Evolutionary conservation across 768 basidiomycete species (phyloP), one percentile per base, ranked within the genome.

Genomic region (Russula sp.): DNA sequence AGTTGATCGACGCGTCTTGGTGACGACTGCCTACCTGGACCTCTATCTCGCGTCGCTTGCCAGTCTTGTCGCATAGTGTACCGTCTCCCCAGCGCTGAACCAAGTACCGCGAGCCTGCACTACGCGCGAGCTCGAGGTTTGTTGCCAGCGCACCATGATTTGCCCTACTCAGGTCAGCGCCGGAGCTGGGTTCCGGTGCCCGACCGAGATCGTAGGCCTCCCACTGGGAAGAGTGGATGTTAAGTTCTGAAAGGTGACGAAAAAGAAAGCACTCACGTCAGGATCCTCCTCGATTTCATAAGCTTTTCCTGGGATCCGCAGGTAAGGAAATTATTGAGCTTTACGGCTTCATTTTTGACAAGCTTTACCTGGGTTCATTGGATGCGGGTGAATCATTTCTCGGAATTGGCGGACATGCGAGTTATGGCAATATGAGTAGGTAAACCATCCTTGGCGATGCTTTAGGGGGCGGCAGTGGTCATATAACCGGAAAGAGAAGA

Each of bases 361-460:
- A 49, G 67, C 61, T 78, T 76, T 76, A 85, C 89, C 88, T 73
- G 86, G 75, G 65, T 81, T 78, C 67, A 84, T 82, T 53, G 83
- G 77, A 65, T 85, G 86, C 57, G 82, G 73, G 70, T 83, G 84
- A 66, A 77, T 71, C 61, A 88, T 77, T 73, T 94, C 93, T 74
- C 89, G 89, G 79, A 98, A 99, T 75, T 99, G 97, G 60, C 95
- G 87, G 64, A 98, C 93, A 75, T 97, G 87, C 55, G 85, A 82
- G 73, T 94, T 90, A 76, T 99, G 94, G 77, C 96, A 93, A 74
- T 90, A 97, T 52, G 92, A 87, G 75, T 98, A 98, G 41, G 94
- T 98, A 78, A 98, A 98, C 94, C 94, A 97, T 42, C 87, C 84
- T 78, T 93, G 90, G 67, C 84, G 84, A 71, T 87, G 85, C 87